Evolutionary conservation across 805 yeast species (phyloP).

Genomic region (Wickerhamiella slavikovae): DNA sequence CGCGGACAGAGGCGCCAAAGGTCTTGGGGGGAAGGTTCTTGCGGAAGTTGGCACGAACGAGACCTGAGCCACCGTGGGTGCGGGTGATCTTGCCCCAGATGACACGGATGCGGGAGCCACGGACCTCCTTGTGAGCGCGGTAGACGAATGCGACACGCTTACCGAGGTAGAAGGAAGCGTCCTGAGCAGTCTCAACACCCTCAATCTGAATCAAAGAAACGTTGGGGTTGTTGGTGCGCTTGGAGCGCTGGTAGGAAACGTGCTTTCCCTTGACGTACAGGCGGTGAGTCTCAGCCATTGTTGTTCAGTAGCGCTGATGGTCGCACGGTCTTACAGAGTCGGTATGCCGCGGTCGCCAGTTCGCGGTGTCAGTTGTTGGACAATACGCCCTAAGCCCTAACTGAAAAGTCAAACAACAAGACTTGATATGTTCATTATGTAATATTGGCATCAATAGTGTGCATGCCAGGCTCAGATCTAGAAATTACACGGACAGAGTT

Average conservation of each 20-base stretch:
- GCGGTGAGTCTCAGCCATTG: conserved; percentile 15
- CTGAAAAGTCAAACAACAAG: background rate
- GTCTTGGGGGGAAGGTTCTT: conserved; percentile 98
- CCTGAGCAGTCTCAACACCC: conserved; percentile 81
- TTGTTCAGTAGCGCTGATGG: background rate
- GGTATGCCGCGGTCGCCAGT: background rate
- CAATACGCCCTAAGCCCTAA: conserved; percentile 4
- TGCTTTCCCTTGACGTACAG: conserved; percentile 99
- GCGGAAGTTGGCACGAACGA: conserved; percentile 97
- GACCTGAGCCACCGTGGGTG: conserved; percentile 97
- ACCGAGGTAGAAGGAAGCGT: conserved; percentile 98
- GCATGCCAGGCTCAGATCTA: too few species aligned
- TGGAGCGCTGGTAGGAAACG: conserved; percentile 98
- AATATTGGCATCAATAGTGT: too few species aligned
- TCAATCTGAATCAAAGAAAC: conserved; percentile 92
- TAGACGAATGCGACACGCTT: conserved; percentile 98
- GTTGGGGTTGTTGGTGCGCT: conserved; percentile 95
- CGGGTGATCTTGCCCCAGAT: conserved; percentile 99
- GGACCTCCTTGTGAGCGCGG: conserved; percentile 94
- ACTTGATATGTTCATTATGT: too few species aligned
- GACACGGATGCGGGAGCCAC: conserved; percentile 98
- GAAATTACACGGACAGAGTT: too few species aligned
- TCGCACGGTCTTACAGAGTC: conserved; percentile 1
- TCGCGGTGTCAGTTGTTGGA: conserved; percentile 2
- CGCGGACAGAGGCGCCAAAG: conserved; percentile 98